A percentile compares a stretch with the other conserved stretches of the same genome.
Conservation (phyloP, 352 stramenopile species). For the Blastocystis sp. region DNA sequence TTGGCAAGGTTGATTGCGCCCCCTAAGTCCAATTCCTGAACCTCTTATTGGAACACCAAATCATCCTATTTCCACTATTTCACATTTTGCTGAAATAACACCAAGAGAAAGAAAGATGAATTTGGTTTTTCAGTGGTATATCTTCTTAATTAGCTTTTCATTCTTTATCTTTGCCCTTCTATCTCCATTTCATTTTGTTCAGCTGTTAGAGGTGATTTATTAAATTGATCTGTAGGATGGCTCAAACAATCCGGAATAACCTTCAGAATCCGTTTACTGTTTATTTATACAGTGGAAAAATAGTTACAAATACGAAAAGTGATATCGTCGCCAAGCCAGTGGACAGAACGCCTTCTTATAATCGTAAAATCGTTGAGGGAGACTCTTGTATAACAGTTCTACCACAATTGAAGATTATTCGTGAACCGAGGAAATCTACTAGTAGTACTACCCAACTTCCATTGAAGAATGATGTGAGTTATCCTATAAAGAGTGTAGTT, state of each 20-base stretch:
- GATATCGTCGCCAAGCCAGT: not conserved
- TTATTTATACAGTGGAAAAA: not conserved
- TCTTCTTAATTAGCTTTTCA: conserved; percentile 3
- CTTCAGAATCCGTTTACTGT: not conserved
- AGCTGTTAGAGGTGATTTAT: not conserved
- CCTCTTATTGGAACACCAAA: no score
- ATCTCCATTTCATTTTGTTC: not conserved
- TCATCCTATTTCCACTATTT: no score
- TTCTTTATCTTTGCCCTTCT: not conserved
- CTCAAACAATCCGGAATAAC: not conserved
- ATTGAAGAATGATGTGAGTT: not conserved
- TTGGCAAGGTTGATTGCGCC: no score
- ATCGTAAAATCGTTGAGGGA: not conserved
- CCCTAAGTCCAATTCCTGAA: no score
- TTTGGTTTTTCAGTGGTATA: not conserved
- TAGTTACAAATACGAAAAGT: not conserved
- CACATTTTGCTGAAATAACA: no score
- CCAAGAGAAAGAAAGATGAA: no score
- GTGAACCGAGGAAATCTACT: not conserved
- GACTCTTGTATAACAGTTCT: not conserved
- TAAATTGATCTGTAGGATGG: not conserved
- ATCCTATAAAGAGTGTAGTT: not conserved
- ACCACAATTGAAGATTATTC: not conserved
- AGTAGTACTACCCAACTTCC: not conserved
- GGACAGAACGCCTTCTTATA: not conserved